These are phyloP conservation scores for Trichoderma pleuroti DNA, from an alignment of 2,329 filamentous ascomycete genomes.

Conservation along the genomic window DNA sequence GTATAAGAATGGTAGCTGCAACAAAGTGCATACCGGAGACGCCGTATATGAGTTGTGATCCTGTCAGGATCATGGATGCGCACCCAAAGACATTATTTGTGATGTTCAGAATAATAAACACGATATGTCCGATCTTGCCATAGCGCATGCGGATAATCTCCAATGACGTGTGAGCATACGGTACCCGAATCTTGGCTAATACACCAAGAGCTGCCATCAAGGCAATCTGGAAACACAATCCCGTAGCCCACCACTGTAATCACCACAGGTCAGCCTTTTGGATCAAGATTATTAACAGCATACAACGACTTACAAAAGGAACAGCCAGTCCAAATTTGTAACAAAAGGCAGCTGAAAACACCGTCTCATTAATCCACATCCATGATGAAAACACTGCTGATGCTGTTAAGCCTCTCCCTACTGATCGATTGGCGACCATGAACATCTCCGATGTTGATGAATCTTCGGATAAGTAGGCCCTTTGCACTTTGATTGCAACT, in stretches of 20 bases:
- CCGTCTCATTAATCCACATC: constrained; percentile 17
- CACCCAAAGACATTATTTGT: constrained; percentile 16
- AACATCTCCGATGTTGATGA: constrained; percentile 16
- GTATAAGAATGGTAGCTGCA: constrained; percentile 17
- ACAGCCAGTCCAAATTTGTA: constrained; percentile 15
- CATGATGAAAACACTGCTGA: constrained; percentile 15
- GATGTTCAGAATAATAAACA: constrained; percentile 11
- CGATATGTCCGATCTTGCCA: constrained; percentile 11
- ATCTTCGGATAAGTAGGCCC: constrained; percentile 10
- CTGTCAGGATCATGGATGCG: constrained; percentile 14
- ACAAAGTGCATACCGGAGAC: constrained; percentile 17
- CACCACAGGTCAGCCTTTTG: not conserved
- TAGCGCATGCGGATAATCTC: constrained; percentile 17
- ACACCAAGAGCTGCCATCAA: constrained; percentile 16
- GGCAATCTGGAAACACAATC: constrained; percentile 14
- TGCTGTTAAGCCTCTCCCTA: constrained; percentile 5
- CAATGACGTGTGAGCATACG: constrained; percentile 15
- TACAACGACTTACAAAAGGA: constrained; percentile 3
- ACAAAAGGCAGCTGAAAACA: constrained; percentile 14
- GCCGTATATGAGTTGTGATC: constrained; percentile 11
- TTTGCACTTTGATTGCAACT: constrained; percentile 4
- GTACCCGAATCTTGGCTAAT: constrained; percentile 11
- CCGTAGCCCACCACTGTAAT: constrained; percentile 14
- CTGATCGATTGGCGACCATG: constrained; percentile 17
- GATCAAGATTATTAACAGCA: not conserved